phyloP scores from a whole-genome alignment of 1,284 basidiomycete species.

The Sporisorium graminicola region DNA sequence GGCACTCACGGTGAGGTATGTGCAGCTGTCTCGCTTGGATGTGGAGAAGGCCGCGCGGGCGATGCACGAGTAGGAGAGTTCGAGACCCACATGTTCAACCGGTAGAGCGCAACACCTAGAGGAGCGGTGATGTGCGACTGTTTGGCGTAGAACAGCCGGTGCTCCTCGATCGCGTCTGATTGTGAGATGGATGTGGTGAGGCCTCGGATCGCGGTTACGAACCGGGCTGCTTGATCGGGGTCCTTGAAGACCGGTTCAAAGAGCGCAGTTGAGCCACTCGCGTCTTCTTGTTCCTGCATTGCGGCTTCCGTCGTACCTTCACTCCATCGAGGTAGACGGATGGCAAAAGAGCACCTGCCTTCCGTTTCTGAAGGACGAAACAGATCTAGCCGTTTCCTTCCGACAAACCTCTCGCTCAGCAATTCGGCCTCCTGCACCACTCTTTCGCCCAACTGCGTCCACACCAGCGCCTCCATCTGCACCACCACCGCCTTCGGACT shows the following conservation, averaged over 20 bases:
- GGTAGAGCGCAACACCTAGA: slow-evolving; percentile 33
- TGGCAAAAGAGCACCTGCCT: background rate
- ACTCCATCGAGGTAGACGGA: background rate
- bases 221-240: background rate
- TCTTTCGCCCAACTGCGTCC: slow-evolving; percentile 31
- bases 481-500: slow-evolving; percentile 14
- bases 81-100: slow-evolving; percentile 28
- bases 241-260: slow-evolving; percentile 17
- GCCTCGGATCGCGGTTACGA: background rate
- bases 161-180: background rate
- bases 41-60: background rate
- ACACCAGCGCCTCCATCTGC: slow-evolving; percentile 9
- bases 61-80: background rate
- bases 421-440: slow-evolving; percentile 21
- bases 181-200: background rate
- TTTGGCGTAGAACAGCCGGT: slow-evolving; percentile 1
- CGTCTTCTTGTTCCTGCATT: background rate
- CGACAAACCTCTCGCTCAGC: background rate
- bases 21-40: background rate
- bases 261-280: background rate
- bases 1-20: background rate
- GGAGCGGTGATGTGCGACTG: slow-evolving; percentile 18
- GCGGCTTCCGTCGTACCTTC: background rate
- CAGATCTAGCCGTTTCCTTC: slow-evolving; percentile 12
- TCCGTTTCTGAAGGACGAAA: background rate